Conservation (phyloP, 306 rosid genomes). For the Vigna angularis region DNA sequence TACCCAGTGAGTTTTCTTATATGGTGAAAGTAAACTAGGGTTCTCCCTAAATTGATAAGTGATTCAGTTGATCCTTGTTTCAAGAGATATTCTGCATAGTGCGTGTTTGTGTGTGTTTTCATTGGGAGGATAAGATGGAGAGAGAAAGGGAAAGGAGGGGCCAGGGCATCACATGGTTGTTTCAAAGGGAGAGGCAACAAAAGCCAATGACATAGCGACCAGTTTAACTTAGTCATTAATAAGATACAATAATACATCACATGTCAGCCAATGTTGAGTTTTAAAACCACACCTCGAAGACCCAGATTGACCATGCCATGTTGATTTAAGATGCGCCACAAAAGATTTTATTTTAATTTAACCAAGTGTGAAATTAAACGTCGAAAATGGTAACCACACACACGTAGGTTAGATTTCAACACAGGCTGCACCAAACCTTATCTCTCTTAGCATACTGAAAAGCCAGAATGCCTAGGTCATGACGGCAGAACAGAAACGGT, state of each 20-base stretch:
- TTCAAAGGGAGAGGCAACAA: conserved; percentile 35
- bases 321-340: conserved; percentile 12
- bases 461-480: neutral
- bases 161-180: conserved; percentile 29
- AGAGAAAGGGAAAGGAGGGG: neutral
- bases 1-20: too few relatives aligned
- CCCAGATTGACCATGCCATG: conserved; percentile 15
- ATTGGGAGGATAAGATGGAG: conserved; percentile 14
- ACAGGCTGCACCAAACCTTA: neutral
- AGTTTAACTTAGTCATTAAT: conserved; percentile 7
- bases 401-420: conserved; percentile 1
- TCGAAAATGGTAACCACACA: neutral
- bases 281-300: neutral
- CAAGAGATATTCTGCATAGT: neutral
- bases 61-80: conserved; percentile 1
- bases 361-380: neutral
- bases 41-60: too few relatives aligned
- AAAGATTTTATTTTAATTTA: neutral
- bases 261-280: conserved; percentile 5
- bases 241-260: conserved; percentile 1
- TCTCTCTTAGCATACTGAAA: neutral
- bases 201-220: conserved; percentile 26
- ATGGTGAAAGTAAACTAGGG: too few relatives aligned
- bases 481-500: neutral
- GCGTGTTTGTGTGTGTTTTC: neutral